Evolutionary conservation across 257 asterid species (phyloP), one percentile per base, ranked within the genome.

Genomic region (Solanum neorickii): DNA sequence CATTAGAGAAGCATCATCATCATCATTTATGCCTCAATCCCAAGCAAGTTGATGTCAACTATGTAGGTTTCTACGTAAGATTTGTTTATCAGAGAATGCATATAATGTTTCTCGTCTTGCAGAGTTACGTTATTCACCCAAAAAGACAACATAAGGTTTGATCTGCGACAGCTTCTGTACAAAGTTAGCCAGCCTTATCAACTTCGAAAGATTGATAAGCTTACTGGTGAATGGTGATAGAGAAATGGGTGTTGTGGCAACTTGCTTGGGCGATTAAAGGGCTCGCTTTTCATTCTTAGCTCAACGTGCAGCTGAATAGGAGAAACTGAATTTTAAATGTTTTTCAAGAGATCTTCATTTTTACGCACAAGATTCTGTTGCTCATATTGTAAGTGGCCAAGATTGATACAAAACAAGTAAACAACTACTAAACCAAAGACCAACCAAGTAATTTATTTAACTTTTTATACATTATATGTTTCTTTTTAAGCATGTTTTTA

Each of bases 141-240:
- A 95, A 98, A 95, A 86, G 99, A 96, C 86, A 96, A 96, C 86
- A 96, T 94, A 66, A 94, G 98, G 89, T 95, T 91, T 74, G 98
- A 94, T 91, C 95, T 93, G 72, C 97, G 96, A 65, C 97, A 95
- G 74, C 94, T 96, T 86, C 90, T 95, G 33, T 97, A 94, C 91
- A 94, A 97, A 49, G 91, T 93, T 27, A 92, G 94, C 88, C 95
- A 98, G 98, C 98, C 99, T 3, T 92, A 86, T 89, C 98, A 95
- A 84, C 95, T 97, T 44, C 89, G 94, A 42, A 94, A 94, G 88
- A 95, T 94, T 72, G 82, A 87, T 56, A 87, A 92, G 87, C 42
- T 92, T 42, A 86, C 91, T 66, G 89, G 62, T 52, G 23, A 52
- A 52, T 52, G 62, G 88, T 9, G 88, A 88, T 86, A 80, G 14